Conservation (phyloP, 129 eudicot species). For the sunflower (Helianthus annuus) region HanXRQr2.0-SUNRISE NC_035443.2:104313865-104314364, state of each 20-base stretch:
- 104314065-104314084: not conserved
- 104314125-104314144: not conserved
- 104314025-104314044: not conserved
- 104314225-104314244: too few species aligned
- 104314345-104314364: too few species aligned
- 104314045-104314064: not conserved
- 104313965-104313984: slow-evolving; percentile 19
- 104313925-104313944: slow-evolving; percentile 28
- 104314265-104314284: too few species aligned
- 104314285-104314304: too few species aligned
- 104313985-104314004: not conserved
- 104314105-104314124: not conserved
- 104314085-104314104: not conserved
- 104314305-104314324: too few species aligned
- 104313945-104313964: slow-evolving; percentile 18
- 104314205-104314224: too few species aligned
- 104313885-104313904: not conserved
- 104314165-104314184: not conserved
- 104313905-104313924: not conserved
- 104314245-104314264: too few species aligned
- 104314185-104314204: too few species aligned
- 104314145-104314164: not conserved
- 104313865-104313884: too few species aligned
- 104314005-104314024: slow-evolving; percentile 14
- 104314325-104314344: too few species aligned